phyloP scores from a whole-genome alignment of 768 basidiomycete species.

The Hygrophorus russula region DNA sequence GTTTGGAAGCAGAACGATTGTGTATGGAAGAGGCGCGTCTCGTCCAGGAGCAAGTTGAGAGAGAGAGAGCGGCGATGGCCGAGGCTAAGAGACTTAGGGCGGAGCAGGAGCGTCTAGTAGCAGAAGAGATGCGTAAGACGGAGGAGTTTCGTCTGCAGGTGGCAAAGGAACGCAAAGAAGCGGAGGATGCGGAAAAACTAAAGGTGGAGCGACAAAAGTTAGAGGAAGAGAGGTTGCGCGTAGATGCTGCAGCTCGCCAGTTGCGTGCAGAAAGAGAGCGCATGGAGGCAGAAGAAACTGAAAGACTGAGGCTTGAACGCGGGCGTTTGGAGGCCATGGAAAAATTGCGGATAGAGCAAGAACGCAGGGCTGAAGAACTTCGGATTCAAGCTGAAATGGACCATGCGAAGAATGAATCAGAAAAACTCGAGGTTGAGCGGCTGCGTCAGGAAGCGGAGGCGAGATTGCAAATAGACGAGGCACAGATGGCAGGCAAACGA shows the following conservation, averaged over 20 bases:
- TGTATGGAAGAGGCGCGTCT: slow-evolving; percentile 6
- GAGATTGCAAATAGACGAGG: too few relatives aligned
- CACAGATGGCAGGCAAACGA: slow-evolving; percentile 7
- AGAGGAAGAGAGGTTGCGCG: slow-evolving; percentile 14
- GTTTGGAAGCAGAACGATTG: slow-evolving; percentile 11
- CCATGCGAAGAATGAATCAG: slow-evolving; percentile 18
- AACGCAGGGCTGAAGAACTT: slow-evolving; percentile 16
- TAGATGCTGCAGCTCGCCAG: slow-evolving; percentile 5
- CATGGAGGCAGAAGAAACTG: slow-evolving; percentile 12
- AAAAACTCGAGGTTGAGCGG: slow-evolving; percentile 15
- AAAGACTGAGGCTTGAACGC: slow-evolving; percentile 12
- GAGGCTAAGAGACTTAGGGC: slow-evolving; percentile 12
- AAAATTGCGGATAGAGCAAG: slow-evolving; percentile 10
- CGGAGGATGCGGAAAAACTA: slow-evolving; percentile 1
- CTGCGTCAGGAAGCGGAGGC: slow-evolving; percentile 10
- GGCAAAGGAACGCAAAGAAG: slow-evolving; percentile 8
- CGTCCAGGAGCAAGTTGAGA: slow-evolving; percentile 12
- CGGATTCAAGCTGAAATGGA: slow-evolving; percentile 18
- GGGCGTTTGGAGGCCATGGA: slow-evolving; percentile 13
- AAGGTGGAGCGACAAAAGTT: slow-evolving; percentile 11
- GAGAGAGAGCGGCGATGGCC: slow-evolving; percentile 7
- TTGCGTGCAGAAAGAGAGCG: slow-evolving; percentile 12
- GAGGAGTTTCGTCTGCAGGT: slow-evolving; percentile 5
- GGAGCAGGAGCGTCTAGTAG: slow-evolving; percentile 13
- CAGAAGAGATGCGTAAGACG: slow-evolving; percentile 9